Conservation (phyloP, 2,329 filamentous ascomycete species). For the Penicillium sp. region DNA sequence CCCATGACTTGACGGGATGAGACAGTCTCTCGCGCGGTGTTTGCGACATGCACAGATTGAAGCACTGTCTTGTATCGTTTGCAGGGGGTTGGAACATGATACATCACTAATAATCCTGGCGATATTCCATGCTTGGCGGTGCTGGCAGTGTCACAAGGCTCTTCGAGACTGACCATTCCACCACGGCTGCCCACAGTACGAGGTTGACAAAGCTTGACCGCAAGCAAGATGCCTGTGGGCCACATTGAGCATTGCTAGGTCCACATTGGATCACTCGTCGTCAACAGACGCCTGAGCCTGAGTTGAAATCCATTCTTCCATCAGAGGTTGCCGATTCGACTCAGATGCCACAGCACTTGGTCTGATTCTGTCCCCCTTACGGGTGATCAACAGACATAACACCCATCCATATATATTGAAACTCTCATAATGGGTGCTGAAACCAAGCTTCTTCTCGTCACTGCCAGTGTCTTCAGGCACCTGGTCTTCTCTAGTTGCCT, state of each 20-base stretch:
- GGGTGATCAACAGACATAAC: constrained; percentile 83
- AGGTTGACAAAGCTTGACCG: constrained; percentile 8
- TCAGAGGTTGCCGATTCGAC: constrained; percentile 59
- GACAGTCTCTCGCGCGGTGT: background rate
- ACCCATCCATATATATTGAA: constrained; percentile 95
- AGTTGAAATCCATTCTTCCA: constrained; percentile 88
- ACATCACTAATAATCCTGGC: constrained; percentile 12
- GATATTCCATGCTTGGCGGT: background rate
- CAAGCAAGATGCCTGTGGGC: constrained; percentile 3
- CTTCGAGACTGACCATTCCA: constrained; percentile 9
- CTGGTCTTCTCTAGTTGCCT: background rate
- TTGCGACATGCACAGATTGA: background rate
- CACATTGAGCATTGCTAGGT: background rate
- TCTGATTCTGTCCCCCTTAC: constrained; percentile 54
- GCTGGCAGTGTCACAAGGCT: constrained; percentile 9
- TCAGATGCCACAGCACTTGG: constrained; percentile 32
- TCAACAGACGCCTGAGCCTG: constrained; percentile 51
- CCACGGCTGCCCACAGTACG: constrained; percentile 7
- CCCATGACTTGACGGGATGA: background rate
- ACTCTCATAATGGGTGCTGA: constrained; percentile 88
- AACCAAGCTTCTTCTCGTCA: constrained; percentile 86
- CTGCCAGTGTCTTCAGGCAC: constrained; percentile 39
- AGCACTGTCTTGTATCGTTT: constrained; percentile 1
- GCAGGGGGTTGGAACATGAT: background rate
- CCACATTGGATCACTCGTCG: constrained; percentile 30